Base-by-base conservation (phyloP, 139 green algal species). In the Parachlorella kessleri region DNA sequence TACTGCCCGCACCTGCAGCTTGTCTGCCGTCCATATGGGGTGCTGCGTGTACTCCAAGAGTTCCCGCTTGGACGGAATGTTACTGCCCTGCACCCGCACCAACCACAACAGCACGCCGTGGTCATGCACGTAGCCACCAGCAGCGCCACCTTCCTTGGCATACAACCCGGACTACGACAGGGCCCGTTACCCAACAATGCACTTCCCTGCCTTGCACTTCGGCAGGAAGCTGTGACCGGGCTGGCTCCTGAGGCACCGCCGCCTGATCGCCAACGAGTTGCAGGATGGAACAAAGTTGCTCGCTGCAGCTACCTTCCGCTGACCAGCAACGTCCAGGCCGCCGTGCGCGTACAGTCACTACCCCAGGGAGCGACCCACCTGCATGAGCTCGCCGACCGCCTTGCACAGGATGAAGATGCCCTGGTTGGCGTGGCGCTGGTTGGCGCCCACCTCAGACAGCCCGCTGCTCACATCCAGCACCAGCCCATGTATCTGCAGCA, bases 351-450 rank as follows among this genome's bases (percentile, higher is more conserved):
- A 10, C 48, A 10, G 10, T 18, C 48, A 10, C 48, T 18, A 10
- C 48, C 48, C 48, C 48, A 10, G 10, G 10, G 48, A 10, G 10
- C 48, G 10, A 18, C 48, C 10, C 48, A 18, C 37, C 77, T 77
- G 55, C 78, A 78, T 83, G 23, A 85, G 69, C 35, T 85, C 80
- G 18, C 73, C 64, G 40, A 88, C 84, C 35, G 82, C 84, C 55
- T 75, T 84, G 80, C 85, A 90, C 23, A 90, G 76, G 10, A 86
- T 64, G 77, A 80, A 86, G 36, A 90, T 90, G 80, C 85, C 85
- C n/a, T 86, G 79, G 70, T 84, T 83, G n/a, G 79, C 75, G 65
- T 82, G 77, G 40, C 77, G 71, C 83, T 88, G 79, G 64, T 84
- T 81, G 32, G 67, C 64, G 54, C 53, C 39, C 39, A 90, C 53